These are phyloP conservation scores for Coprinopsis sp. DNA, from an alignment of 768 basidiomycete genomes.

Conservation along the genomic window DNA sequence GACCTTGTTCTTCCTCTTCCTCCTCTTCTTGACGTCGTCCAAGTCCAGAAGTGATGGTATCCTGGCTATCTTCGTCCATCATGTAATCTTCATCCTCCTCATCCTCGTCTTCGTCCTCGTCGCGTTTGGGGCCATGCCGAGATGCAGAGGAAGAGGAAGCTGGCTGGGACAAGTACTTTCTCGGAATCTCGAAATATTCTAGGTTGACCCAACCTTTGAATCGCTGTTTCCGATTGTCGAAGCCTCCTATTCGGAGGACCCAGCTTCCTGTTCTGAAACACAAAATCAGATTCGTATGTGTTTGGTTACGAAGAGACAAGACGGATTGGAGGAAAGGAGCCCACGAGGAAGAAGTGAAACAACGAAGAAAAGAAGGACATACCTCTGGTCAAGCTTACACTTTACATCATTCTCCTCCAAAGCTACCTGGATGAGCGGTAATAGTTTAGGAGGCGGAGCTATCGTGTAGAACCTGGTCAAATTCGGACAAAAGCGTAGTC, in stretches of 20 bases:
- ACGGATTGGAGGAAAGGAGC: too few relatives aligned
- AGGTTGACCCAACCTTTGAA: conserved; percentile 76
- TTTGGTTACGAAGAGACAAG: too few relatives aligned
- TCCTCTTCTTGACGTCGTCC: too few relatives aligned
- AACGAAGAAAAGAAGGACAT: too few relatives aligned
- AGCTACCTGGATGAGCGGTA: conserved; percentile 50
- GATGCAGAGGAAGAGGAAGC: too few relatives aligned
- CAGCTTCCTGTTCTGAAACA: conserved; percentile 16
- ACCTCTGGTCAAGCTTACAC: conserved; percentile 29
- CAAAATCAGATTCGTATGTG: too few relatives aligned
- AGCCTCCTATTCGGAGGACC: conserved; percentile 60
- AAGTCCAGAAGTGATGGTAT: too few relatives aligned
- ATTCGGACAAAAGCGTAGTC: conserved; percentile 65
- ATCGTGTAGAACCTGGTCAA: conserved; percentile 79
- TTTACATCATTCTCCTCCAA: conserved; percentile 46
- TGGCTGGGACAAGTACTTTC: too few relatives aligned
- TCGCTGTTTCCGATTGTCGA: conserved; percentile 55
- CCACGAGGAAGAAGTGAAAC: too few relatives aligned
- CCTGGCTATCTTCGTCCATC: neutral
- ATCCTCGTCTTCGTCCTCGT: neutral
- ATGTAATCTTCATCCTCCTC: neutral
- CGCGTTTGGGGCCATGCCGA: too few relatives aligned
- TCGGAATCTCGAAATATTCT: conserved; percentile 47
- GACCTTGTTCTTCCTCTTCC: neutral
- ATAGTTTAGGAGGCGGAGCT: conserved; percentile 47